These are phyloP conservation scores for Plasmodium gaboni DNA, from an alignment of 169 alveolate species.

Conservation along the genomic window DNA sequence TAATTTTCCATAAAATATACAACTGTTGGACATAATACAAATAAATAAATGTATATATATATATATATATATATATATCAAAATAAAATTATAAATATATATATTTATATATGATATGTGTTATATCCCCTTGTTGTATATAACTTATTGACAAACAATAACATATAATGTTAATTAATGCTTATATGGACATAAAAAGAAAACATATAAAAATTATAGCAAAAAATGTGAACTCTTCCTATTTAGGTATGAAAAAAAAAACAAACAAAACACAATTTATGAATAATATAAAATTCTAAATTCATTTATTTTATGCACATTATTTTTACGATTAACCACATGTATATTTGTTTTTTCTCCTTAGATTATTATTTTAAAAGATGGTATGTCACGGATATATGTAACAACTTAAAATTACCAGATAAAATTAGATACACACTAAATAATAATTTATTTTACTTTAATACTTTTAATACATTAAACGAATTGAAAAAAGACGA, in stretches of 20 bases:
- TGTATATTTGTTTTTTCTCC: background rate
- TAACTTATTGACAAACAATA: too few species aligned
- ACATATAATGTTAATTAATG: slow-evolving; percentile 52
- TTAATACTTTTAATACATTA: slow-evolving; percentile 8
- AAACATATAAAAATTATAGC: slow-evolving; percentile 38
- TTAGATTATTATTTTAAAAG: slow-evolving; percentile 54
- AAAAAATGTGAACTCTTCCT: slow-evolving; percentile 52
- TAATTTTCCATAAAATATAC: too few species aligned
- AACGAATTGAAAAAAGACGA: slow-evolving; percentile 13
- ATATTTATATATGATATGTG: too few species aligned
- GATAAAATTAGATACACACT: slow-evolving; percentile 9
- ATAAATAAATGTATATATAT: too few species aligned
- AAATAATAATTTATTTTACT: slow-evolving; percentile 12
- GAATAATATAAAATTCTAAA: too few species aligned
- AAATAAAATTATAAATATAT: too few species aligned
- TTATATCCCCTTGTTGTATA: too few species aligned
- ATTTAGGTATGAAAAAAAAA: slow-evolving; percentile 9
- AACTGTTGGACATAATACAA: too few species aligned
- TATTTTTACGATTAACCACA: too few species aligned
- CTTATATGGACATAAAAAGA: slow-evolving; percentile 64
- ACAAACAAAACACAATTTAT: too few species aligned
- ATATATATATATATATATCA: too few species aligned
- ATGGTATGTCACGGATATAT: slow-evolving; percentile 21
- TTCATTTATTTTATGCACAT: too few species aligned
- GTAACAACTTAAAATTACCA: slow-evolving; percentile 2